Evolutionary conservation across 192 early-diverging fungal species (phyloP), one percentile per base, ranked within the genome.

Genomic region (Linnemannia zychae): DNA sequence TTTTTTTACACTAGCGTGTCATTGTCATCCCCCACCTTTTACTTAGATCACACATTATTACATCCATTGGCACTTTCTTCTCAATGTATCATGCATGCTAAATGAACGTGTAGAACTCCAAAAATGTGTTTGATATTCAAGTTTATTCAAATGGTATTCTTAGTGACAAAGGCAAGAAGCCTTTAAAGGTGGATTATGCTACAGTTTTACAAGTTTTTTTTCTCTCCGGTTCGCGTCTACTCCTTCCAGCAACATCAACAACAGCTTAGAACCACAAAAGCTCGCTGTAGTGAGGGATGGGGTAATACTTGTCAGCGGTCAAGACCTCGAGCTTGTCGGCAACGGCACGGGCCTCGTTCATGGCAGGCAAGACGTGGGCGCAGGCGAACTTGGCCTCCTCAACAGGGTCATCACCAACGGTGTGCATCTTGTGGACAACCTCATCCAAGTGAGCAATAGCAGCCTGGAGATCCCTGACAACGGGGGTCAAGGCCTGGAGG

Each of bases 271-370:
- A 84, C 82, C 82, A 93, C 73, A 97, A 91, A 33, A 99, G 92
- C 91, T 99, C 97, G 47, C 95, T 94, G 93, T 99, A 99, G 89
- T 97, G 97, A 89, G 98, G 98, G 87, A 96, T 94, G 40, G 97
- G 97, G 97, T 98, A 99, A 90, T 90, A 92, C 94, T 98, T 98
- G 93, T 99, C 97, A 40, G 95, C 93, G 67, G 96, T 90, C 24
- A 95, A 71, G 40, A 88, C 72, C 91, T 99, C 98, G 65, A 99
- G 89, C 67, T 84, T 87, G 84, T 98, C 97, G 52, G 94, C 92
- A n/a, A 90, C 79, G 17, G 72, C 78, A 80, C 98, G 93, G 67
- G 93, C 91, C 7, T 89, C 85, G 76, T 96, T 94, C 90, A 99
- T 95, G 44, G 89, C 80, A 11, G 93, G 92, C 13, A 91, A 89